phyloP scores from a whole-genome alignment of 352 stramenopile genomes.

The Phytophthora pistaciae region DNA sequence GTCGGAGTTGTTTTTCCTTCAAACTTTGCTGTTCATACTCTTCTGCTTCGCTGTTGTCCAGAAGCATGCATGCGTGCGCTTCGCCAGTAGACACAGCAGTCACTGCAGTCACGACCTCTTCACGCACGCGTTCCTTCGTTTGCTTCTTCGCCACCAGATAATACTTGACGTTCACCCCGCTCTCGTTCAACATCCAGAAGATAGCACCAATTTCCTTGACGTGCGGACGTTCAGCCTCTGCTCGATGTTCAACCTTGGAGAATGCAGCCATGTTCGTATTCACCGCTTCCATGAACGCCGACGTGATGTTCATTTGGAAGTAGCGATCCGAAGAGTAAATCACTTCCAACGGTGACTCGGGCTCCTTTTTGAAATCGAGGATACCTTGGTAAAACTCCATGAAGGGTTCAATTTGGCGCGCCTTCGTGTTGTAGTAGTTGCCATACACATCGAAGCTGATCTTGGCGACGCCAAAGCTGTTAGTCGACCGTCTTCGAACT shows the following conservation, averaged over 20 bases:
- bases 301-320: conserved; percentile 89
- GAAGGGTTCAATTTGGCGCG: conserved; percentile 82
- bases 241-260: conserved; percentile 59
- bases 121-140: conserved; percentile 49
- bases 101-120: conserved; percentile 69
- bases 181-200: conserved; percentile 90
- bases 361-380: conserved; percentile 83
- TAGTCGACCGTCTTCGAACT: conserved; percentile 53
- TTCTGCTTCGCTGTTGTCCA: conserved; percentile 74
- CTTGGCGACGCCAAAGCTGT: conserved; percentile 79
- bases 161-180: conserved; percentile 82
- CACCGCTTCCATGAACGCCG: conserved; percentile 83
- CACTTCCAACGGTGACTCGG: conserved; percentile 64
- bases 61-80: conserved; percentile 67
- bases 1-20: conserved; percentile 88
- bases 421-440: conserved; percentile 90
- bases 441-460: conserved; percentile 86
- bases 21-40: conserved; percentile 83
- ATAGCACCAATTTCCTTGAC: conserved; percentile 85
- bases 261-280: conserved; percentile 77
- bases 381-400: conserved; percentile 88
- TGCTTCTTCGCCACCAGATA: conserved; percentile 82
- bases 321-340: conserved; percentile 86
- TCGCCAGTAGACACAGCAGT: conserved; percentile 57
- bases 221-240: conserved; percentile 66